Percentiles rank a stretch among this genome's conserved stretches.
Conservation (phyloP, 2,329 filamentous ascomycete species). For the Tolypocladium inflatum region DNA sequence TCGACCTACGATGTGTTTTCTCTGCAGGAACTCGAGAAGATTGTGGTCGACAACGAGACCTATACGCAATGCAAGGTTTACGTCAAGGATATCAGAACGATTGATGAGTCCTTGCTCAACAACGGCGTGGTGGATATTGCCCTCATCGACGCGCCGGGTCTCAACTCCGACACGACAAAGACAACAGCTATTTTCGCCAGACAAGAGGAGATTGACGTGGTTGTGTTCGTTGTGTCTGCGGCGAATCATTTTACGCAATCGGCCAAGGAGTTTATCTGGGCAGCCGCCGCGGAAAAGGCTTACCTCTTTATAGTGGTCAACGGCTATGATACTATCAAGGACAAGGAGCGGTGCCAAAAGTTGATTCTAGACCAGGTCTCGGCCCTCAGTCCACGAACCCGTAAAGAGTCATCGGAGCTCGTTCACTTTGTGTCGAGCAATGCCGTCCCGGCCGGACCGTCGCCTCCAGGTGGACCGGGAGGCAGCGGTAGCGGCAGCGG, state of each 20-base stretch:
- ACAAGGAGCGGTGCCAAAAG: constrained; percentile 84
- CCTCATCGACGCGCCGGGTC: constrained; percentile 87
- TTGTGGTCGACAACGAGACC: constrained; percentile 78
- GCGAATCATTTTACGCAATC: constrained; percentile 97
- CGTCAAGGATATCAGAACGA: constrained; percentile 76
- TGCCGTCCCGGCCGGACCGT: constrained; percentile 67
- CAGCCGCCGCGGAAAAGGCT: constrained; percentile 90
- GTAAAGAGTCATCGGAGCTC: constrained; percentile 84
- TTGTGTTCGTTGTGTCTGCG: constrained; percentile 95
- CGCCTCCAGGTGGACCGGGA: constrained; percentile 44
- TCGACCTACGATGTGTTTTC: constrained; percentile 85
- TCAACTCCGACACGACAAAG: constrained; percentile 94
- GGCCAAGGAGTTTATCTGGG: constrained; percentile 95
- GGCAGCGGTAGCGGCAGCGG: constrained; percentile 43
- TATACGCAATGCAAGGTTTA: constrained; percentile 98
- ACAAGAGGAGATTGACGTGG: constrained; percentile 97
- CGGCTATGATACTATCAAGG: constrained; percentile 86
- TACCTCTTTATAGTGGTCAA: constrained; percentile 99
- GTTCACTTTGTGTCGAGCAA: constrained; percentile 99
- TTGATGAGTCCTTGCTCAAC: constrained; percentile 90
- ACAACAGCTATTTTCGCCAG: constrained; percentile 95
- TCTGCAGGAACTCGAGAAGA: constrained; percentile 70
- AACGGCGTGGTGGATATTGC: constrained; percentile 98
- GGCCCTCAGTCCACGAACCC: constrained; percentile 81
- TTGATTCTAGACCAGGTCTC: constrained; percentile 87